Evolutionary conservation across 805 yeast genomes (phyloP).

Genomic region (Pichia sporocuriosa): DNA sequence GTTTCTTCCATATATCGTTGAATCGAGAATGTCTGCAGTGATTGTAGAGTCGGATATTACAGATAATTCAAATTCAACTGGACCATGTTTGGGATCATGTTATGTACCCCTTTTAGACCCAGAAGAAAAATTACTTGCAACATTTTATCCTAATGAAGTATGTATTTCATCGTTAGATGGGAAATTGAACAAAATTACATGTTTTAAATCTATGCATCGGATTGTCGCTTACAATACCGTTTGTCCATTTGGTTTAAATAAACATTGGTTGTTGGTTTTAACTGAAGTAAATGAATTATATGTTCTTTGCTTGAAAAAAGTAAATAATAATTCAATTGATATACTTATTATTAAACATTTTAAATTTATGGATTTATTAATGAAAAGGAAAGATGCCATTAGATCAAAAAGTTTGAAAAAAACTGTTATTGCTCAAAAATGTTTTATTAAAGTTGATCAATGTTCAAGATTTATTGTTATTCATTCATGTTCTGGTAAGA

Average conservation of each 20-base stretch:
- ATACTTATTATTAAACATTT: slow-evolving; percentile 17
- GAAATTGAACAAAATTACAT: not conserved
- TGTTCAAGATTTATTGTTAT: slow-evolving; percentile 17
- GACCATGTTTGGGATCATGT: not conserved
- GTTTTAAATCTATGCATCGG: slow-evolving; percentile 3
- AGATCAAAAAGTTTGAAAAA: not conserved
- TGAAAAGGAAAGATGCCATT: not conserved
- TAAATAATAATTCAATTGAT: not conserved
- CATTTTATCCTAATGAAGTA: not conserved
- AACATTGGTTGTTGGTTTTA: slow-evolving; percentile 21
- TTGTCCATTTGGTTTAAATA: slow-evolving; percentile 13
- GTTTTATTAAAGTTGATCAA: slow-evolving; percentile 19
- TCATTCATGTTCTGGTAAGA: slow-evolving; percentile 16
- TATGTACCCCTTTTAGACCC: slow-evolving; percentile 2
- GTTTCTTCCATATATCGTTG: too few species aligned
- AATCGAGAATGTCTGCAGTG: slow-evolving; percentile 5
- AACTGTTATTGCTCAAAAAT: slow-evolving; percentile 11
- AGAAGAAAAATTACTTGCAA: not conserved
- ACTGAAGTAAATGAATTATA: slow-evolving; percentile 20
- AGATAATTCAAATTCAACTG: too few species aligned
- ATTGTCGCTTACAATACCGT: slow-evolving; percentile 19
- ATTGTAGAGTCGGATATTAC: not conserved
- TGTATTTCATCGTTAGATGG: not conserved
- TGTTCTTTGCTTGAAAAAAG: slow-evolving; percentile 14
- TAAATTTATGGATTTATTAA: slow-evolving; percentile 10